Evolutionary conservation across 768 basidiomycete genomes (phyloP), one percentile per base, ranked within the genome.

Genomic region (Postia placenta): DNA sequence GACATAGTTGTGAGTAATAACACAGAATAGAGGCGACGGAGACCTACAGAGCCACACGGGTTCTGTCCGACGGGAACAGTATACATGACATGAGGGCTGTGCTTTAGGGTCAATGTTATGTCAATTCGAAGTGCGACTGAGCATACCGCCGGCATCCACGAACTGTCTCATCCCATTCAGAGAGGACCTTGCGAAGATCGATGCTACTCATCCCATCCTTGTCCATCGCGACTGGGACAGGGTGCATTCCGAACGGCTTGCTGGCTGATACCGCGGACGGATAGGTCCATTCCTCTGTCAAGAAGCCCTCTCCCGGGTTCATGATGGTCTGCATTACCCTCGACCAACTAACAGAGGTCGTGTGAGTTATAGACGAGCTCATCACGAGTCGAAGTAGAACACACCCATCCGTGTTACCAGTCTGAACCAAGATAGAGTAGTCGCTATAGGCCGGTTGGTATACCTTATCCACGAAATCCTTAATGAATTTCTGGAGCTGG

Each of bases 21-120:
- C 15, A 17, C 36, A 39, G 5, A 23, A 4, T 9, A 45, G 15
- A 15, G 12, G 11, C n/a, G n/a, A n/a, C n/a, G 27, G 11, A 28
- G 11, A 69, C 80, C 67, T 51, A 85, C 83, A 20, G 76, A 68
- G 17, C 90, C 90, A 4, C 81, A 84, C 4, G 89, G 91, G 63
- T 92, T 92, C 67, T 92, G 88, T 23, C 87, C 87, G n/a, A 87
- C 73, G 0, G 88, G 86, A 11, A 89, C 72, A 3, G 80, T 85
- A 61, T 88, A 88, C 64, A 88, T 72, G 25, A 87, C 75, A 57
- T 76, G 83, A 33, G 85, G 85, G 30, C 83, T 85, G 49, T 2
- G 25, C 45, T 22, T n/a, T 28, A 52, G 51, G 19, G 50, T 28
- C n/a, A 24, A 44, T 30, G 45, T 19, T 45, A 36, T 19, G 43